Evolutionary conservation across 2,329 filamentous ascomycete genomes (phyloP).

Genomic region (Penicillium expansum): DNA sequence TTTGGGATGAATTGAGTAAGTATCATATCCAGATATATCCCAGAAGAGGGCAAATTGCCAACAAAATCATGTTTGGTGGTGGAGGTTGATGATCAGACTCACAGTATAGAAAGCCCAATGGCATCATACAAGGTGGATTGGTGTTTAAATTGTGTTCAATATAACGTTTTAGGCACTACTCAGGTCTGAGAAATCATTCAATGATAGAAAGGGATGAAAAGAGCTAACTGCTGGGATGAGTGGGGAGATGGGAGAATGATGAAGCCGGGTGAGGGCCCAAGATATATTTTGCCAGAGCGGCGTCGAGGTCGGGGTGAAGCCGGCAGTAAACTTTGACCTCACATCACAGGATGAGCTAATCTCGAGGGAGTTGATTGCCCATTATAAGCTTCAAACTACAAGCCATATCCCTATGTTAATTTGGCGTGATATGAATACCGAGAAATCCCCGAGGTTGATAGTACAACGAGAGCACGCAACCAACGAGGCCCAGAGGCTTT

Average conservation of each 20-base stretch:
- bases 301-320: neutral
- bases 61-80: too few species aligned
- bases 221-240: neutral
- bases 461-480: neutral
- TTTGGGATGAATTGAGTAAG: neutral
- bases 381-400: too few species aligned
- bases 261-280: neutral
- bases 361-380: neutral
- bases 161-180: neutral
- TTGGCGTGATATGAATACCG: neutral
- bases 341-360: neutral
- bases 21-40: neutral
- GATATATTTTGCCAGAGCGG: conserved; percentile 6
- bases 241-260: neutral
- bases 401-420: neutral
- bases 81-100: neutral
- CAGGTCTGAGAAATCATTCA: neutral
- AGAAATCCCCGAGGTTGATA: neutral
- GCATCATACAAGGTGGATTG: neutral
- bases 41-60: neutral
- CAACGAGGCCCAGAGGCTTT: neutral
- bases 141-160: neutral
- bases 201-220: neutral
- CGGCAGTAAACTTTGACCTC: neutral
- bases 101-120: neutral